phyloP scores from a whole-genome alignment of 495 filamentous ascomycete genomes.

The Aspergillus carlsbadensis region DNA sequence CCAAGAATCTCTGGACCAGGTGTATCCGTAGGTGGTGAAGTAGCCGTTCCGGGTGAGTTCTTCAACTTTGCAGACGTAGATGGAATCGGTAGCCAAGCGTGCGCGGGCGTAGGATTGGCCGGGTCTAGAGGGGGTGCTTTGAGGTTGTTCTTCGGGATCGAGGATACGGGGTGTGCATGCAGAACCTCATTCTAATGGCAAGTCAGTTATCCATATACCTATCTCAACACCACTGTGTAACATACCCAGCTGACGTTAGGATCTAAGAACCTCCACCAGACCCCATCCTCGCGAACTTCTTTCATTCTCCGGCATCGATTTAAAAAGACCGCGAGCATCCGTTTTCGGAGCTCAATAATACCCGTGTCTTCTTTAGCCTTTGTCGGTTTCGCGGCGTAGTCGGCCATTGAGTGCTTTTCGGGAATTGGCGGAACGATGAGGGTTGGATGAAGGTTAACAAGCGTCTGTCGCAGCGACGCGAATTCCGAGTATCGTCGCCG shows the following conservation, averaged over 20 bases:
- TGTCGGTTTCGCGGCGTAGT: constrained; percentile 96
- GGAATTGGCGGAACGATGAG: constrained; percentile 95
- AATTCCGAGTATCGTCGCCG: constrained; percentile 96
- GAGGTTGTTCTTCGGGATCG: constrained; percentile 88
- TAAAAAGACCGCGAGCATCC: constrained; percentile 92
- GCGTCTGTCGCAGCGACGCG: constrained; percentile 82
- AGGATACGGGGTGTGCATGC: constrained; percentile 82
- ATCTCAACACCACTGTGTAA: constrained; percentile 1
- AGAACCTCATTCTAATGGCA: constrained; percentile 79
- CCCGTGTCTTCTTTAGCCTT: constrained; percentile 95
- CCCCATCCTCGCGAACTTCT: constrained; percentile 87
- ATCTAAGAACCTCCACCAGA: constrained; percentile 96
- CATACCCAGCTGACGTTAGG: constrained; percentile 97
- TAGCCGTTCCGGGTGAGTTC: constrained; percentile 48
- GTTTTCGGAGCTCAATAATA: constrained; percentile 93
- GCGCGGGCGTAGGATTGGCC: constrained; percentile 84
- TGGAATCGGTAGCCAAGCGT: constrained; percentile 84
- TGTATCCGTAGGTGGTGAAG: constrained; percentile 53
- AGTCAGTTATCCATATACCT: constrained; percentile 34
- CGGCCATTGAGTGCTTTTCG: constrained; percentile 97
- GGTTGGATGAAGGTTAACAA: constrained; percentile 88
- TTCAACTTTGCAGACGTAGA: constrained; percentile 82
- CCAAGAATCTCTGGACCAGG: constrained; percentile 67
- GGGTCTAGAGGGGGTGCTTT: constrained; percentile 92
- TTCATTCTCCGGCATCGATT: constrained; percentile 93